Conservation (phyloP, 2,329 filamentous ascomycete species). For the Ceratocystis harringtonii region DNA sequence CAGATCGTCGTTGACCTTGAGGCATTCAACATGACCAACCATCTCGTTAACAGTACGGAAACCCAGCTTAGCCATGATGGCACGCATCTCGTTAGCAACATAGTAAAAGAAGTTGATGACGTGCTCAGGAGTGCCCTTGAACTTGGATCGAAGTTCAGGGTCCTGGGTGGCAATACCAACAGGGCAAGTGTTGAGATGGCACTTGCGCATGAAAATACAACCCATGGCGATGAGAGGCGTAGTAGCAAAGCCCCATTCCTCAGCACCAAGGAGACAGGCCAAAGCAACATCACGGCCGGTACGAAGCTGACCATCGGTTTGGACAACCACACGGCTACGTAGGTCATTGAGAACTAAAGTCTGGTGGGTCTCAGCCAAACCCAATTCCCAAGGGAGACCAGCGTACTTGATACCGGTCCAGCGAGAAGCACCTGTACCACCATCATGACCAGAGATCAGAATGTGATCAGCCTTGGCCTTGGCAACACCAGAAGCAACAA, state of each 20-base stretch:
- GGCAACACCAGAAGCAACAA: slow-evolving; percentile 91
- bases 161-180: slow-evolving; percentile 94
- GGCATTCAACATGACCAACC: slow-evolving; percentile 79
- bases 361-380: slow-evolving; percentile 93
- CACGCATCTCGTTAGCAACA: slow-evolving; percentile 83
- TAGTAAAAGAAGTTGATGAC: slow-evolving; percentile 99
- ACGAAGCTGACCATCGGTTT: slow-evolving; percentile 87
- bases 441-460: slow-evolving; percentile 89
- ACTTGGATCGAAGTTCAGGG: slow-evolving; percentile 86
- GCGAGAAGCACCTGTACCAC: slow-evolving; percentile 87
- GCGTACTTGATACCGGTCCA: slow-evolving; percentile 99
- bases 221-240: slow-evolving; percentile 93
- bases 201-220: slow-evolving; percentile 87
- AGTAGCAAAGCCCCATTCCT: slow-evolving; percentile 95
- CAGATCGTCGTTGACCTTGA: slow-evolving; percentile 78
- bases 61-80: slow-evolving; percentile 91
- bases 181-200: slow-evolving; percentile 61
- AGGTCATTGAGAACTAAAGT: slow-evolving; percentile 91
- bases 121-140: slow-evolving; percentile 81
- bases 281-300: slow-evolving; percentile 90
- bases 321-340: slow-evolving; percentile 85
- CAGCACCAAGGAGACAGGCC: slow-evolving; percentile 87
- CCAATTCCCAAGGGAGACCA: slow-evolving; percentile 89
- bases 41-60: slow-evolving; percentile 95
- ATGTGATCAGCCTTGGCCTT: slow-evolving; percentile 98